These are phyloP conservation scores for Globisporangium parvum DNA, from an alignment of 352 stramenopile genomes.

Conservation along the genomic window DNA sequence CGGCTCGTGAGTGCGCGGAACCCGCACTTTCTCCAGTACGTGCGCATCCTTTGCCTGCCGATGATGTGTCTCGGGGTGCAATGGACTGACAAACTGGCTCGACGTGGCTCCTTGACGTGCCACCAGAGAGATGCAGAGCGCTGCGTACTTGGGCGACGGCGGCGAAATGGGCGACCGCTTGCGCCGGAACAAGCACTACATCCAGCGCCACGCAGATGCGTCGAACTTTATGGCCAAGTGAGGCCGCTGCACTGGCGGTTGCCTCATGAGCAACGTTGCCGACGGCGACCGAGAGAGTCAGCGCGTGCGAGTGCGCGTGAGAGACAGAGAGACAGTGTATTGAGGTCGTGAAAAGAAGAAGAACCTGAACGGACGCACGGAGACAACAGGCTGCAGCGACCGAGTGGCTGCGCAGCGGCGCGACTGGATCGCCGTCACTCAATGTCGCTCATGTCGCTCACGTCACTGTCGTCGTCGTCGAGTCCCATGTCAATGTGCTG, in stretches of 20 bases:
- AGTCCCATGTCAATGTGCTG: constrained; percentile 69
- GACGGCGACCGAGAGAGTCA: background rate
- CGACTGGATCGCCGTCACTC: constrained; percentile 12
- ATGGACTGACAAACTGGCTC: background rate
- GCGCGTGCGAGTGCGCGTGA: background rate
- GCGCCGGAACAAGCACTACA: constrained; percentile 80
- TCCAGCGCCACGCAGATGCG: constrained; percentile 70
- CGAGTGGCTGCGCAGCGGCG: background rate
- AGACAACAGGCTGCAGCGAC: too few relatives aligned
- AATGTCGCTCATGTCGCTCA: constrained; percentile 84
- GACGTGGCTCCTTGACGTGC: background rate
- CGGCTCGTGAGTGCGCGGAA: constrained; percentile 36
- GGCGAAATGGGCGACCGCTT: constrained; percentile 71
- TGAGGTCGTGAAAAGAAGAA: background rate
- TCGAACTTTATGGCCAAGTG: constrained; percentile 81
- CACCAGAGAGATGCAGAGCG: constrained; percentile 59
- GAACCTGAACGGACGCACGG: constrained; percentile 15
- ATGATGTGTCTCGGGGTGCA: constrained; percentile 3
- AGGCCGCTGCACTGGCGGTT: background rate
- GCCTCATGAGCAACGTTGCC: too few relatives aligned
- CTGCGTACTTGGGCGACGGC: constrained; percentile 58
- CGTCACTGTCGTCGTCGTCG: constrained; percentile 68
- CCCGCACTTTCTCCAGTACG: constrained; percentile 73
- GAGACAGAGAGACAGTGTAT: background rate
- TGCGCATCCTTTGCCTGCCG: constrained; percentile 2